Evolutionary conservation across 768 basidiomycete species (phyloP).

Genomic region (Exsudoporus frostii): DNA sequence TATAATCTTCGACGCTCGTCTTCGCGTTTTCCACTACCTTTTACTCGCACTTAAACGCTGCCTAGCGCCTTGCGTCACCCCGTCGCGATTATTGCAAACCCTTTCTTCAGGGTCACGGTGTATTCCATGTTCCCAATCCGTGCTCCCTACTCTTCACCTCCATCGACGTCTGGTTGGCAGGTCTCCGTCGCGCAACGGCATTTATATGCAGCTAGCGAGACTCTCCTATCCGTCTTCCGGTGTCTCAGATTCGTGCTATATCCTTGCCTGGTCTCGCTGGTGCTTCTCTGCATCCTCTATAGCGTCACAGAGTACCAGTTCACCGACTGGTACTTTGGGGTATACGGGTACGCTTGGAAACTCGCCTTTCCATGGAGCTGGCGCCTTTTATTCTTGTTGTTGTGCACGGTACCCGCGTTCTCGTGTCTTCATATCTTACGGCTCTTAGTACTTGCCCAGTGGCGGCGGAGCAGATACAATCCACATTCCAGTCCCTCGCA

Average conservation of each 20-base stretch:
- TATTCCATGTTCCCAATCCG: background rate
- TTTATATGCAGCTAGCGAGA: background rate
- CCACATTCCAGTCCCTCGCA: background rate
- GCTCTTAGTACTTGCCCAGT: background rate
- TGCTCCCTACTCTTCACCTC: background rate
- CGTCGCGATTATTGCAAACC: too few species aligned
- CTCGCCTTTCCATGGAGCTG: slow-evolving; percentile 19
- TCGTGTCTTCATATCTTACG: slow-evolving; percentile 6
- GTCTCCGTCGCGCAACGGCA: background rate
- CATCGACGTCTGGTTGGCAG: slow-evolving; percentile 5
- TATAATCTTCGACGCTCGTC: too few species aligned
- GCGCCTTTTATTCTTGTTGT: slow-evolving; percentile 12
- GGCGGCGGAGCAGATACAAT: background rate
- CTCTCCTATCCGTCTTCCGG: background rate
- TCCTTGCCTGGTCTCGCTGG: background rate
- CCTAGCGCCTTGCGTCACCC: too few species aligned
- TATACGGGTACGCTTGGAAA: slow-evolving; percentile 7
- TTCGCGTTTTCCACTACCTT: too few species aligned
- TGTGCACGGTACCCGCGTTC: slow-evolving; percentile 13
- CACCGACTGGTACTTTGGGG: slow-evolving; percentile 4
- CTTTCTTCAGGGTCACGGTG: too few species aligned
- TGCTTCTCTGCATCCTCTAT: slow-evolving; percentile 6
- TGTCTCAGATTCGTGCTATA: background rate
- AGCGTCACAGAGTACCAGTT: slow-evolving; percentile 8
- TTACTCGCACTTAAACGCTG: too few species aligned